Conservation (phyloP, 2,329 filamentous ascomycete genomes). For the Lachnellula subtilissima region DNA sequence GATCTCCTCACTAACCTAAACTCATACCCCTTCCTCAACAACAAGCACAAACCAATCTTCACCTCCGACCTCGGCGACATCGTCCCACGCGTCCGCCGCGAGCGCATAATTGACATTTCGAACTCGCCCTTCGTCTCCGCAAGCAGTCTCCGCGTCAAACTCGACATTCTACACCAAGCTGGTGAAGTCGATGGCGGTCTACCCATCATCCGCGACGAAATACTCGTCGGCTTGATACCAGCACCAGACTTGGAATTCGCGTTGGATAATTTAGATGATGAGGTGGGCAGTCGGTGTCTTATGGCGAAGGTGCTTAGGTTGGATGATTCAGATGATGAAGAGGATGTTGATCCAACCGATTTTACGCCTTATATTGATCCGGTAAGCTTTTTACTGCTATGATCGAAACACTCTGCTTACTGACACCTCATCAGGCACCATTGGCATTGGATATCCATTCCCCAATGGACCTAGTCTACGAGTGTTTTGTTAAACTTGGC, state of each 20-base stretch:
- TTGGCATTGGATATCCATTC: conserved; percentile 83
- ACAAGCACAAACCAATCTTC: conserved; percentile 88
- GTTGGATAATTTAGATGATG: conserved; percentile 75
- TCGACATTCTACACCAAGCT: conserved; percentile 74
- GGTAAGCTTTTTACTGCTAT: conserved; percentile 39
- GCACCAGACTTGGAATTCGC: conserved; percentile 92
- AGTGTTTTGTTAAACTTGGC: conserved; percentile 92
- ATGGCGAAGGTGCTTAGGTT: conserved; percentile 67
- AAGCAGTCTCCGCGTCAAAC: conserved; percentile 68
- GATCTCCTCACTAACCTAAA: conserved; percentile 96
- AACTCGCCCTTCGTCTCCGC: conserved; percentile 76
- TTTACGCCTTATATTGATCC: conserved; percentile 91
- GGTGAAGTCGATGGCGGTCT: conserved; percentile 91
- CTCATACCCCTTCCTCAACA: conserved; percentile 94
- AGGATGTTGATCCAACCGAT: conserved; percentile 63
- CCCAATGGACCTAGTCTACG: conserved; percentile 92
- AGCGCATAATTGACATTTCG: conserved; percentile 84
- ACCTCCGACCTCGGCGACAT: conserved; percentile 86
- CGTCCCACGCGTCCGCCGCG: conserved; percentile 66
- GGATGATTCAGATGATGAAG: conserved; percentile 58
- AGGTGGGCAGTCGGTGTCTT: conserved; percentile 68
- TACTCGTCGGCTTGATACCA: conserved; percentile 86
- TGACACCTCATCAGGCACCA: conserved; percentile 55
- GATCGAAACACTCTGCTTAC: not conserved
- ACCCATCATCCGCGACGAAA: conserved; percentile 72